phyloP scores from a whole-genome alignment of 805 yeast species.

The Monosporozyma siamensis region DNA sequence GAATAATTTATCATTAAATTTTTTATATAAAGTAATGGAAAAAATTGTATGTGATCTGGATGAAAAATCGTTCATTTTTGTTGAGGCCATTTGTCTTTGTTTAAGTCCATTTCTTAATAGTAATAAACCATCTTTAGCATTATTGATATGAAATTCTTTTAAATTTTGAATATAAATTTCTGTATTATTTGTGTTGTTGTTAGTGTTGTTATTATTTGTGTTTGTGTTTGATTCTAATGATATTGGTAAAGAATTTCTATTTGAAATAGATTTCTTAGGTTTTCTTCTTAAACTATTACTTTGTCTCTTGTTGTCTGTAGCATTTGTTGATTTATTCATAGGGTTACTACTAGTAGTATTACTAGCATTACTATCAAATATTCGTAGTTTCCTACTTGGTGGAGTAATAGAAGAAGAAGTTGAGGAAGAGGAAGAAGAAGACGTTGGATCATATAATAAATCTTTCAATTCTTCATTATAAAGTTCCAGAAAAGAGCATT shows the following conservation, averaged over 20 bases:
- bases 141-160: conserved; percentile 48
- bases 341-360: conserved; percentile 7
- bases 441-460: conserved; percentile 36
- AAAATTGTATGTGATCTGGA: conserved; percentile 74
- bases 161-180: conserved; percentile 52
- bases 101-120: conserved; percentile 48
- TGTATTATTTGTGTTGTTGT: conserved; percentile 15
- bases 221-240: not conserved
- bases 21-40: conserved; percentile 49
- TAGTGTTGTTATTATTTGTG: conserved; percentile 2
- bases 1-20: conserved; percentile 39
- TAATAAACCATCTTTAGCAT: conserved; percentile 47
- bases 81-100: conserved; percentile 57
- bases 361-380: conserved; percentile 36
- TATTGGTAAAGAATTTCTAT: conserved; percentile 3
- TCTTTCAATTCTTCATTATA: conserved; percentile 83
- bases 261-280: not conserved
- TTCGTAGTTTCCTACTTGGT: conserved; percentile 38
- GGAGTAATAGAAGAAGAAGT: conserved; percentile 6
- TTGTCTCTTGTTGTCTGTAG: not conserved
- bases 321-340: conserved; percentile 16
- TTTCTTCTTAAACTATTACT: not conserved
- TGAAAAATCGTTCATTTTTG: conserved; percentile 64
- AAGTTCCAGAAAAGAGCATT: conserved; percentile 73
- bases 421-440: too few relatives aligned